phyloP scores from a whole-genome alignment of 2,329 filamentous ascomycete genomes.

The Exophiala sideris region DNA sequence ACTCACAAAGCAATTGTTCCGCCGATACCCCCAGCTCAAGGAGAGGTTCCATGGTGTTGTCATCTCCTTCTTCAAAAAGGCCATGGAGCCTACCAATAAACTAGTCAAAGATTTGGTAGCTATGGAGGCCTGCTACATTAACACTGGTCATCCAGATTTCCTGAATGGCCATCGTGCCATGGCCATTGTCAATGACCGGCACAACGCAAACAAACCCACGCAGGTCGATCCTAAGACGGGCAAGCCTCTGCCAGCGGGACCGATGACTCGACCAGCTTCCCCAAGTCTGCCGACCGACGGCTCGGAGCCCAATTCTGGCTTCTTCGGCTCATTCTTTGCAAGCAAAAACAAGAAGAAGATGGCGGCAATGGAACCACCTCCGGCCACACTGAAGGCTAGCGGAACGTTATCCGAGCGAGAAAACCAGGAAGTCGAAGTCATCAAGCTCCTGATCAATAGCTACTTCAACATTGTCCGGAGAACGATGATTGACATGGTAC shows the following conservation, averaged over 20 bases:
- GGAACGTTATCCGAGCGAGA: slow-evolving; percentile 92
- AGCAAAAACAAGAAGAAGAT: slow-evolving; percentile 99
- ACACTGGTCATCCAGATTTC: slow-evolving; percentile 97
- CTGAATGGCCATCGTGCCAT: slow-evolving; percentile 95
- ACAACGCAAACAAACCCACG: slow-evolving; percentile 75
- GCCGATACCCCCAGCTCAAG: slow-evolving; percentile 89
- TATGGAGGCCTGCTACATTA: slow-evolving; percentile 98
- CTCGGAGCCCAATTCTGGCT: slow-evolving; percentile 64
- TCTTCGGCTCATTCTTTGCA: slow-evolving; percentile 98
- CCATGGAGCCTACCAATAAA: slow-evolving; percentile 98
- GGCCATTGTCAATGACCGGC: slow-evolving; percentile 94
- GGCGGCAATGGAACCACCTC: slow-evolving; percentile 97
- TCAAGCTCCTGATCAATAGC: slow-evolving; percentile 92
- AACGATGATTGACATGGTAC: slow-evolving; percentile 99
- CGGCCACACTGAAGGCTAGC: slow-evolving; percentile 87
- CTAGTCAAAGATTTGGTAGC: slow-evolving; percentile 85
- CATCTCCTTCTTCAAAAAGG: slow-evolving; percentile 94
- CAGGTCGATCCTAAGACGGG: slow-evolving; percentile 98
- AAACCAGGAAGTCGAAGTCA: slow-evolving; percentile 93
- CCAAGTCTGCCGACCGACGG: slow-evolving; percentile 63
- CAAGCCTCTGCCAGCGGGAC: slow-evolving; percentile 72
- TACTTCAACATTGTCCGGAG: slow-evolving; percentile 98
- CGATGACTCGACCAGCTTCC: slow-evolving; percentile 70
- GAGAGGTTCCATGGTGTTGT: slow-evolving; percentile 95
- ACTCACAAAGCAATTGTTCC: slow-evolving; percentile 82